A percentile compares a stretch with the other conserved stretches of the same genome.
phyloP scores from a whole-genome alignment of 306 rosid species.

The Sindora glabra region DNA sequence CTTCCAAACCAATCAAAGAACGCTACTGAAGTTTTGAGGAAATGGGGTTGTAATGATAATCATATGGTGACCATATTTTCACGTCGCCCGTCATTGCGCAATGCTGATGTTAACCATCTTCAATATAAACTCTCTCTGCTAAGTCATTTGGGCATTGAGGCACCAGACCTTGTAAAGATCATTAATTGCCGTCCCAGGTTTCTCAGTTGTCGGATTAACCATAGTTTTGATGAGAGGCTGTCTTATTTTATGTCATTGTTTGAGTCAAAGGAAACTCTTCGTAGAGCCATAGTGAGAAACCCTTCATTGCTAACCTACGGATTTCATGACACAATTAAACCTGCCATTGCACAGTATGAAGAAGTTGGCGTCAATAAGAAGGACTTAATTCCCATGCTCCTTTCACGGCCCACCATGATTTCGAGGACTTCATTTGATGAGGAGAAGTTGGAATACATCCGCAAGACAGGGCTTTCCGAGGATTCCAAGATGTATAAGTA shows the following conservation, averaged over 20 bases:
- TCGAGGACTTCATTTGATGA: constrained; percentile 56
- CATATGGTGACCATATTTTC: constrained; percentile 35
- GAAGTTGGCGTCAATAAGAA: constrained; percentile 41
- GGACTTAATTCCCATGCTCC: constrained; percentile 56
- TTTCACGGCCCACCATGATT: constrained; percentile 51
- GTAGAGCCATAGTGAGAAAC: constrained; percentile 57
- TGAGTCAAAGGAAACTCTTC: constrained; percentile 50
- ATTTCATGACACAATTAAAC: constrained; percentile 24
- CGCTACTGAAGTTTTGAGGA: constrained; percentile 36
- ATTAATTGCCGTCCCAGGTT: constrained; percentile 54
- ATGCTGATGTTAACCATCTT: constrained; percentile 26
- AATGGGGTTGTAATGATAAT: constrained; percentile 61
- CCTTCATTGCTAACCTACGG: constrained; percentile 53
- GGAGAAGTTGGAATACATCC: constrained; percentile 57
- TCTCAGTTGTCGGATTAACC: constrained; percentile 26
- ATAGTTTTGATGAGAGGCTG: constrained; percentile 43
- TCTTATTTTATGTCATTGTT: constrained; percentile 43
- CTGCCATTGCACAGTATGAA: constrained; percentile 36
- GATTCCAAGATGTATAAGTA: constrained; percentile 61
- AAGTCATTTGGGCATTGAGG: constrained; percentile 36
- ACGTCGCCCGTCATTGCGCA: constrained; percentile 34
- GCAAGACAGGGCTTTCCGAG: constrained; percentile 39
- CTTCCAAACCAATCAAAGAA: neutral
- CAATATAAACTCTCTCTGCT: constrained; percentile 42
- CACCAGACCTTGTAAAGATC: constrained; percentile 55